Conservation (phyloP, 2,329 filamentous ascomycete species). For the Huntiella bhutanensis region DNA sequence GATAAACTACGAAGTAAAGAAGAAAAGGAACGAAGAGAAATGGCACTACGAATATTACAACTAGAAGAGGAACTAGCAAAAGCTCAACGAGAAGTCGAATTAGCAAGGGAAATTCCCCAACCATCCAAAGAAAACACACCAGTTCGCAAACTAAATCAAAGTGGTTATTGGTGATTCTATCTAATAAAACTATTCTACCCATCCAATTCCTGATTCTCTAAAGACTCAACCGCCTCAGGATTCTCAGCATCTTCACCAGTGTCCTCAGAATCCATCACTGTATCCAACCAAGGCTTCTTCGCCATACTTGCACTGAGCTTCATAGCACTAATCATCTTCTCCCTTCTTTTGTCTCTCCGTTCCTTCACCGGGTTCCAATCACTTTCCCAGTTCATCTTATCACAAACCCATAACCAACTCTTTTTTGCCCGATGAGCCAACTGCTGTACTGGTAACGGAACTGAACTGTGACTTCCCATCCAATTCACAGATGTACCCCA, state of each 20-base stretch:
- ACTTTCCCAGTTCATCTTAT: constrained; percentile 11
- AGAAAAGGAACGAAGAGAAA: too few species aligned
- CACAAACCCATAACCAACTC: constrained; percentile 12
- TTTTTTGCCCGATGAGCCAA: constrained; percentile 10
- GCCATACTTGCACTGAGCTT: too few species aligned
- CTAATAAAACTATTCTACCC: background rate
- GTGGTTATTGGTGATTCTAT: too few species aligned
- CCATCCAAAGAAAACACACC: too few species aligned
- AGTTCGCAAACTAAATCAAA: too few species aligned
- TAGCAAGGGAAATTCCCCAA: too few species aligned
- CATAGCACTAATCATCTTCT: background rate
- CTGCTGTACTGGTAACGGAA: constrained; percentile 6
- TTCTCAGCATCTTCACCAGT: background rate
- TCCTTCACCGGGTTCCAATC: background rate
- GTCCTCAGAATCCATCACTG: background rate
- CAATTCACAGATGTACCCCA: background rate
- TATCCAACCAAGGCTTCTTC: background rate
- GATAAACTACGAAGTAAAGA: too few species aligned
- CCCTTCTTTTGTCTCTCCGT: background rate
- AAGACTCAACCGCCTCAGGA: background rate
- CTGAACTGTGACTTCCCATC: constrained; percentile 4
- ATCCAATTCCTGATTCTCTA: background rate
- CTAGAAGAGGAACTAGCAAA: too few species aligned
- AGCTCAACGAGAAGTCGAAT: too few species aligned
- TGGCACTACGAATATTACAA: too few species aligned